Evolutionary conservation across 345 rosid genomes (phyloP).

Genomic region (Linum usitatissimum): DNA sequence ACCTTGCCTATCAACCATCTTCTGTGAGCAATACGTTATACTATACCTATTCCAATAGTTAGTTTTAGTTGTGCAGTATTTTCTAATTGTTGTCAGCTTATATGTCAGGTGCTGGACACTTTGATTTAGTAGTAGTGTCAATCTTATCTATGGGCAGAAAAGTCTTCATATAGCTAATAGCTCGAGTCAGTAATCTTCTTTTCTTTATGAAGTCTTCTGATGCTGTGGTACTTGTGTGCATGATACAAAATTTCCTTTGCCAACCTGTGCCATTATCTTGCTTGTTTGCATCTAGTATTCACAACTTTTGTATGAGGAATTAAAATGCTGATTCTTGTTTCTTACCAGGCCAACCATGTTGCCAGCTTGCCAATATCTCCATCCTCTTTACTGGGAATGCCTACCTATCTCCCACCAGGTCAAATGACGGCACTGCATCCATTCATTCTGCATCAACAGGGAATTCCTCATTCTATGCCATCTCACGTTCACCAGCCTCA

Average conservation of each 20-base stretch:
- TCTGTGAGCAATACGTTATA: too few species aligned
- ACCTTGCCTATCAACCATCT: too few species aligned
- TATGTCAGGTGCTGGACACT: too few species aligned
- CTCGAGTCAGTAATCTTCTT: too few species aligned
- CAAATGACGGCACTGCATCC: slow-evolving; percentile 72
- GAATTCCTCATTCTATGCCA: slow-evolving; percentile 49
- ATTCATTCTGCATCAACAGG: slow-evolving; percentile 65
- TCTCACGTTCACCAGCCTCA: slow-evolving; percentile 54
- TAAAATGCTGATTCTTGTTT: slow-evolving; percentile 6
- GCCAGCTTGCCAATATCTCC: slow-evolving; percentile 44
- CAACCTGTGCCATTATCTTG: neutral
- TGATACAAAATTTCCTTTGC: neutral
- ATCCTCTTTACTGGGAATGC: slow-evolving; percentile 53
- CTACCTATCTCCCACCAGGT: slow-evolving; percentile 59
- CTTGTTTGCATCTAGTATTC: neutral
- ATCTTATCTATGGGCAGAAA: too few species aligned
- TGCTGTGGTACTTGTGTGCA: neutral
- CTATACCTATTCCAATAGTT: too few species aligned
- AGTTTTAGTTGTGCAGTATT: too few species aligned
- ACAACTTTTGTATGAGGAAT: neutral
- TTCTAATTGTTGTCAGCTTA: too few species aligned
- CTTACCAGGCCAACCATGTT: slow-evolving; percentile 35
- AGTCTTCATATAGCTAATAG: too few species aligned
- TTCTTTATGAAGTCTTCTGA: neutral
- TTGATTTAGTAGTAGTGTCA: too few species aligned